Conservation (phyloP, 257 asterid species). For the Prunella vulgaris region DNA sequence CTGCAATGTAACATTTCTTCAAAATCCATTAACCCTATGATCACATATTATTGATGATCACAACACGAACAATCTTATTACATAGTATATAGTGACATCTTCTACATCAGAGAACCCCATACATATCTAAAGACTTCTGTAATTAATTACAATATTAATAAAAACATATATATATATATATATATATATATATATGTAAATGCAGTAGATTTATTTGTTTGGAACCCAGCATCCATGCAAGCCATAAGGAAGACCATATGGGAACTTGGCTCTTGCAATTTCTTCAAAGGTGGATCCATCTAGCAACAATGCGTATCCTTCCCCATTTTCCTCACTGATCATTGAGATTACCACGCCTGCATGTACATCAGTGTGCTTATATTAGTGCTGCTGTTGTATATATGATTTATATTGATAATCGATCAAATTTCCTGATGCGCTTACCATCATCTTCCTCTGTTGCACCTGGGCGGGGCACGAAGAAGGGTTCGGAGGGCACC, state of each 20-base stretch:
- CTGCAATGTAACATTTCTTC: neutral
- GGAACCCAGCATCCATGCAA: conserved; percentile 99
- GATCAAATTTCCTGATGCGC: neutral
- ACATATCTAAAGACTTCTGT: neutral
- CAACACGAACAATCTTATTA: neutral
- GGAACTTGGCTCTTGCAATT: conserved; percentile 88
- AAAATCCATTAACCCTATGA: neutral
- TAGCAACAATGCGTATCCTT: conserved; percentile 73
- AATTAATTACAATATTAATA: too few species aligned
- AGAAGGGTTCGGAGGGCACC: conserved; percentile 86
- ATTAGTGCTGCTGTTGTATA: too few species aligned
- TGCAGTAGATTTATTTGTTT: conserved; percentile 21
- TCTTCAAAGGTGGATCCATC: conserved; percentile 89
- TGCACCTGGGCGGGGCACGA: conserved; percentile 86
- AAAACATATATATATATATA: neutral
- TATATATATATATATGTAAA: neutral
- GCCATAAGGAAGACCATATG: conserved; percentile 96
- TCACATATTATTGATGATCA: conserved; percentile 7
- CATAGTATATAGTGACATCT: neutral
- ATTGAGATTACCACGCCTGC: conserved; percentile 89
- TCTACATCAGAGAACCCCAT: conserved; percentile 3
- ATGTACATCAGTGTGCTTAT: neutral
- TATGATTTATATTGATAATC: too few species aligned
- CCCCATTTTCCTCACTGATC: conserved; percentile 75
- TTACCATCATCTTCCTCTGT: conserved; percentile 91